These are phyloP conservation scores for Chaetomium sp. DNA, from an alignment of 2,329 filamentous ascomycete genomes.

Conservation along the genomic window DNA sequence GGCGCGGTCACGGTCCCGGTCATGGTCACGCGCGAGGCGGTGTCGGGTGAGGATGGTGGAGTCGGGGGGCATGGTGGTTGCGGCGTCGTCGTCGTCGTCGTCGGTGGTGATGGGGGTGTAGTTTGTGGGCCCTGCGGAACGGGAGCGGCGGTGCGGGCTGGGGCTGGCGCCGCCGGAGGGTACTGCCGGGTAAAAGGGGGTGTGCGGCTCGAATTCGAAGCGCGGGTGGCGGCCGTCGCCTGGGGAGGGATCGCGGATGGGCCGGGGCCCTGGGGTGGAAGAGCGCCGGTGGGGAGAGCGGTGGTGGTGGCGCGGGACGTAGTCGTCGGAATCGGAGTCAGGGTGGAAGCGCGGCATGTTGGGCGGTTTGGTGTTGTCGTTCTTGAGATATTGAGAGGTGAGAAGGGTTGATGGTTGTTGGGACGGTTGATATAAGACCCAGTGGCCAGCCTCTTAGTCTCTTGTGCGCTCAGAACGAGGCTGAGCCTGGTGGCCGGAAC, in stretches of 20 bases:
- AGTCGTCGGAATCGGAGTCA: conserved; percentile 16
- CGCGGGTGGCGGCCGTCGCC: conserved; percentile 11
- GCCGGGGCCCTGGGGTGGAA: conserved; percentile 23
- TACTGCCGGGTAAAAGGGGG: conserved; percentile 15
- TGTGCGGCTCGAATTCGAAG: conserved; percentile 21
- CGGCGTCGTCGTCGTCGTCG: no score
- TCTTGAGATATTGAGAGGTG: not conserved
- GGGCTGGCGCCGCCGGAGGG: conserved; percentile 11
- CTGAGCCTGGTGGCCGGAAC: conserved; percentile 7
- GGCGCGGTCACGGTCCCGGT: not conserved
- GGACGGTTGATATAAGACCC: not conserved
- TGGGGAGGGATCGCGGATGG: conserved; percentile 18
- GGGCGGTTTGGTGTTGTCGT: not conserved
- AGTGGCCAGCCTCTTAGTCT: not conserved
- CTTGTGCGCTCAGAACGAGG: not conserved
- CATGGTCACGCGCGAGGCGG: conserved; percentile 4
- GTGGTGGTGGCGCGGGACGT: conserved; percentile 34
- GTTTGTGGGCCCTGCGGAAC: not conserved
- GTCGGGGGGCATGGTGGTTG: not conserved
- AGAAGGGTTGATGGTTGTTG: not conserved
- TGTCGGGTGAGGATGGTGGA: conserved; percentile 14
- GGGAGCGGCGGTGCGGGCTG: not conserved
- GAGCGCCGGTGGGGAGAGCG: conserved; percentile 30
- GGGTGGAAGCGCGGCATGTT: conserved; percentile 22
- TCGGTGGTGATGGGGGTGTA: not conserved